Evolutionary conservation across 108 stramenopile genomes (phyloP), one percentile per base, ranked within the genome.

Genomic region (Cyclotella cryptica): DNA sequence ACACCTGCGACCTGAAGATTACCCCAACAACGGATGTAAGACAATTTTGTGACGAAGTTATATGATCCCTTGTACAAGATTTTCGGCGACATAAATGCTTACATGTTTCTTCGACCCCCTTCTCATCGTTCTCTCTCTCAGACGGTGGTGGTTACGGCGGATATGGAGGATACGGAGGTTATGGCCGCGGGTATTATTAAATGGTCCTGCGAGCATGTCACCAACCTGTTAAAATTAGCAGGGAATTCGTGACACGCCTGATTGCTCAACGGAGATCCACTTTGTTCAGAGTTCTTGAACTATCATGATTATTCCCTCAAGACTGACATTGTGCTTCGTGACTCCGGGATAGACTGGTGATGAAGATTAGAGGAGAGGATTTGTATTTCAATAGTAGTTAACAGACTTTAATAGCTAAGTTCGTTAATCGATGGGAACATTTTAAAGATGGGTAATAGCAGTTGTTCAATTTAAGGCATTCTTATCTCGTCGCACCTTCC

Each of bases 151-250:
- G 72, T 40, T 51, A 64, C 49, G 61, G 59, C 8, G 57, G 71
- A 10, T 59, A 59, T 46, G 67, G 69, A 22, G 77, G 77, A 64
- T 78, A 78, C 42, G 67, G 66, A 17, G 75, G 76, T 46, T 77
- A 77, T 39, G 76, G 71, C 28, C 71, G 71, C 44, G 71, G 71
- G n/a, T 72, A 72, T 72, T 60, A 61, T 29, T 30, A 55, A 45
- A 42, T 26, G 15, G 17, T 39, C 13, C 19, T 3, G 26, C 30
- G 44, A 42, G 19, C 68, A 46, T 39, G n/a, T 53, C 17, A 42
- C 8, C 10, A 8, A 6, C 17, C 63, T 64, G 58, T 59, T 59
- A 29, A 9, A 59, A 19, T 54, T 28, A 59, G 18, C 27, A 59
- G 17, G 27, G 30, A 10, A n/a, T n/a, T n/a, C n/a, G n/a, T n/a